These are phyloP conservation scores for Leishmania major DNA, from an alignment of 208 protist species.

Conservation along the genomic window DNA sequence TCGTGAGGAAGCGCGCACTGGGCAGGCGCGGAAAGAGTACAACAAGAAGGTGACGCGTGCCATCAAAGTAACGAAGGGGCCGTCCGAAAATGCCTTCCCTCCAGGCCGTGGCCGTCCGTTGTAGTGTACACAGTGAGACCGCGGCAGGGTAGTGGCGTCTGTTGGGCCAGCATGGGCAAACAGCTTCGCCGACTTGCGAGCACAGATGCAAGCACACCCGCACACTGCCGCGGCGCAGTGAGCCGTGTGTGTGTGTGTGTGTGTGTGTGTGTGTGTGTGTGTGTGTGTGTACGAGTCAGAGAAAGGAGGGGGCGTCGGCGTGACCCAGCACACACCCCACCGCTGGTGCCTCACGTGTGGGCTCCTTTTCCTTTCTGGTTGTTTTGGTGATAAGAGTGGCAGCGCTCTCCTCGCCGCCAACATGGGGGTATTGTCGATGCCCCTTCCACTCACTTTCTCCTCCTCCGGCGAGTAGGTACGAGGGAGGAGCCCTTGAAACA, in stretches of 20 bases:
- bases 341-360: neutral
- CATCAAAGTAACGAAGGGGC: constrained; percentile 78
- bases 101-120: constrained; percentile 76
- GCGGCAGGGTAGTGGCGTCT: neutral
- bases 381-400: neutral
- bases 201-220: neutral
- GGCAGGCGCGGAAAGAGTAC: constrained; percentile 79
- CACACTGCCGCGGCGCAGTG: neutral
- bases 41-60: constrained; percentile 90
- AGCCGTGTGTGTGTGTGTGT: neutral
- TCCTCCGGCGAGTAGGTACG: neutral
- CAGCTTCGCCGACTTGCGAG: neutral
- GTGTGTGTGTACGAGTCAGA: neutral
- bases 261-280: neutral
- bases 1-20: constrained; percentile 77
- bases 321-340: neutral
- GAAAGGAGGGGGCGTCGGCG: neutral
- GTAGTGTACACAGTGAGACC: constrained; percentile 23
- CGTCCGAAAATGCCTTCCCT: constrained; percentile 66
- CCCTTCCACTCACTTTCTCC: neutral
- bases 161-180: neutral
- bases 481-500: neutral
- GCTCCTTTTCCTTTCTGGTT: neutral
- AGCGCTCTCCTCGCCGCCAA: neutral
- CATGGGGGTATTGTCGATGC: neutral